Conservation (phyloP, 768 basidiomycete genomes). For the Pleurotus eryngii region DNA sequence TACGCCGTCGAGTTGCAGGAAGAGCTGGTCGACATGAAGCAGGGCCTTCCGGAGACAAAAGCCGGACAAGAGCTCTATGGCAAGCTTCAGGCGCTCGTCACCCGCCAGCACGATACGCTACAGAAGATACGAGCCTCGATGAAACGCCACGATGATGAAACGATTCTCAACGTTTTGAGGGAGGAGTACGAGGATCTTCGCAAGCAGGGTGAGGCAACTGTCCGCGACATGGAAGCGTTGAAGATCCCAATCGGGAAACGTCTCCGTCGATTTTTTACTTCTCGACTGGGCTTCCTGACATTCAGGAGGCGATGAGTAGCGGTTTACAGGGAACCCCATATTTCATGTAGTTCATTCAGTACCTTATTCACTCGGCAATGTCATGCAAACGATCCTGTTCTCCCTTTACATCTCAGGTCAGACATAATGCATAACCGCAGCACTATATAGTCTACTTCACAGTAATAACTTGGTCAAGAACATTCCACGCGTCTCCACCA, state of each 20-base stretch:
- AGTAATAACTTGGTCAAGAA: not conserved
- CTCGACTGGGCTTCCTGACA: not conserved
- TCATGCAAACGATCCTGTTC: too few relatives aligned
- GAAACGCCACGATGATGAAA: slow-evolving; percentile 6
- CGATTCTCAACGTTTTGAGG: slow-evolving; percentile 2
- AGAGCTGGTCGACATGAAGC: slow-evolving; percentile 15
- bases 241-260: slow-evolving; percentile 9
- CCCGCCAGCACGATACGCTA: slow-evolving; percentile 11
- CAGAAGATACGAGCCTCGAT: slow-evolving; percentile 7
- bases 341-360: too few relatives aligned
- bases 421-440: too few relatives aligned
- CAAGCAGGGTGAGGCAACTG: slow-evolving; percentile 3
- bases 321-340: too few relatives aligned
- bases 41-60: slow-evolving; percentile 12
- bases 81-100: slow-evolving; percentile 12
- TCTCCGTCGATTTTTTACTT: slow-evolving; percentile 2
- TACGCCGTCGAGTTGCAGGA: slow-evolving; percentile 13
- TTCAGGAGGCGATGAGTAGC: too few relatives aligned
- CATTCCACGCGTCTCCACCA: not conserved
- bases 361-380: too few relatives aligned
- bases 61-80: slow-evolving; percentile 12
- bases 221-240: slow-evolving; percentile 6
- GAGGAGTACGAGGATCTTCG: slow-evolving; percentile 11
- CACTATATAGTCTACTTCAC: too few relatives aligned
- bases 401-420: too few relatives aligned